Base-by-base conservation (phyloP, 1,284 basidiomycete genomes). In the Puccinia sorghi region DNA sequence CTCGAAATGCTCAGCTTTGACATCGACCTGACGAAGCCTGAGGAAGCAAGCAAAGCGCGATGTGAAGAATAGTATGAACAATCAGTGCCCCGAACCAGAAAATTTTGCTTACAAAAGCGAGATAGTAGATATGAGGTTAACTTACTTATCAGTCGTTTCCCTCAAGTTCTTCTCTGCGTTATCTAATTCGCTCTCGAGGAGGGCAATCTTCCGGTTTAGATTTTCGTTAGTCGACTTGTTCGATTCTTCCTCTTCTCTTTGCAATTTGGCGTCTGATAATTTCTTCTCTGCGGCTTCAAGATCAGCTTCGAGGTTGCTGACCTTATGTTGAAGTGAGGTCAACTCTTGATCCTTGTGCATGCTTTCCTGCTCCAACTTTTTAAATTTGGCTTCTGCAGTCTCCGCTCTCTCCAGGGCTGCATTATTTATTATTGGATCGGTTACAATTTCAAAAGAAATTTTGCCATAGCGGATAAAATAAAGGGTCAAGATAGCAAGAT, bases 1-100 rank as follows among this genome's bases (percentile, higher is more conserved):
- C 86, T 98, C 96, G 86, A 94, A 97, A 88, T 98, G 94, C 86
- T 99, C 97, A 27, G 97, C 95, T 88, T 98, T 98, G 86, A 99
- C 92, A 85, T 99, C 97, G 79, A 96, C 93, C 85, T 97, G 94
- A 82, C 97, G 89, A 82, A 99, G 88, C 86, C 95, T 98, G 59
- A 39, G 54, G 56, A 46, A 64, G n/a, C 22, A 22, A 69, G 5
- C 13, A n/a, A 39, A 52, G 69, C 61, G 57, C 22, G 32, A 71
- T 39, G 13, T n/a, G 17, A 46, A 27, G n/a, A 56, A 27, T 39
- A 17, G 37, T 70, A 54, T 22, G 54, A 72, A 63, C 11, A 43
- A 52, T 67, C 20, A 13, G 39, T 57, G 20, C 20, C 39, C n/a
- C n/a, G n/a, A 48, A 66, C n/a, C 20, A 79, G 25, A 41, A n/a